Base-by-base conservation (phyloP, 2,329 filamentous ascomycete species). In the Bipolaris cookei region DNA sequence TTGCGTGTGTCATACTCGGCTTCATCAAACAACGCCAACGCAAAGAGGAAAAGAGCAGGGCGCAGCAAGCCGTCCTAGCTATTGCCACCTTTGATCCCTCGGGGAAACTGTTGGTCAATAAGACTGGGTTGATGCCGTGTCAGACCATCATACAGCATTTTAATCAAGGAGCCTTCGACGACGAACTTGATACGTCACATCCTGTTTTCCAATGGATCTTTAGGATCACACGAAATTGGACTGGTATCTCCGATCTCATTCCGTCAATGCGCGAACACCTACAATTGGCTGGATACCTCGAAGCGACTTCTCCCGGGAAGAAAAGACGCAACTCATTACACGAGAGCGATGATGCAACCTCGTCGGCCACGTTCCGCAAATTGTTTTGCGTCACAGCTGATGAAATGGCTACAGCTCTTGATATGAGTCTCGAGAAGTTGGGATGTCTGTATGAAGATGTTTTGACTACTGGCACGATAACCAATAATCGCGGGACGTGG, bases 171-270 rank as follows among this genome's bases (percentile, higher is more conserved):
- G 87, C 86, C 25, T 85, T 88, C 51, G 86, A 88, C 58, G 91
- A 96, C 58, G 85, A 88, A 13, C 93, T 97, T 68, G 87, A 87
- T 54, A 87, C 87, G 21, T 85, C 86, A 0, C 91, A 96, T 70
- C 86, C 90, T 0, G 86, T 93, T 1, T 96, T 95, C 75, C 86
- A 92, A 47, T 96, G 92, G 92, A 88, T 95, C 68, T 96, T 90
- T 71, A 86, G 90, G 54, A 90, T 91, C 2, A 91, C 90, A 6
- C 84, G 88, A 56, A 89, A 92, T 73, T 97, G 92, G 92, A 72
- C 78, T 6, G 84, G 86, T 38, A 83, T 96, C 23, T 82, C 82
- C 52, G 84, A 86, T 42, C 80, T 95, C 4, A 81, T 96, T 21
- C 84, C 85, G 6, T 84, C 84, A 39, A 96, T 96, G 89, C 83